These are phyloP conservation scores for Leptographium flavum DNA, from an alignment of 2,329 filamentous ascomycete genomes.

Conservation along the genomic window DNA sequence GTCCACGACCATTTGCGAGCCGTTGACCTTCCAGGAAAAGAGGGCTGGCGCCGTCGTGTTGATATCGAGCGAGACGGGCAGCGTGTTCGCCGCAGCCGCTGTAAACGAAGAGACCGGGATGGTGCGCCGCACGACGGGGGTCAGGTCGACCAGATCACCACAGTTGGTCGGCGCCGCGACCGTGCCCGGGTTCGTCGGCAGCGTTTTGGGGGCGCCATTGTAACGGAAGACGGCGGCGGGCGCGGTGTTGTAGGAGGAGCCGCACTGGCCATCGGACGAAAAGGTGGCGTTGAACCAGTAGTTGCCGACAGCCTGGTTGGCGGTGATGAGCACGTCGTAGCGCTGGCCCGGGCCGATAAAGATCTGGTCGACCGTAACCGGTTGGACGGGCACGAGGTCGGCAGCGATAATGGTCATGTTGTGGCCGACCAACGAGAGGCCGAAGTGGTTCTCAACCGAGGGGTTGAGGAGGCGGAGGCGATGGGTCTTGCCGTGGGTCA, in stretches of 20 bases:
- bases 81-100: neutral
- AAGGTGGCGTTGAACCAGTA: conserved; percentile 30
- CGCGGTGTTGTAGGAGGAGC: conserved; percentile 10
- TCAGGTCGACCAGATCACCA: conserved; percentile 1
- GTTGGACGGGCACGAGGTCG: conserved; percentile 35
- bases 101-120: neutral
- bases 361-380: conserved; percentile 29
- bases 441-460: conserved; percentile 33
- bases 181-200: conserved; percentile 13
- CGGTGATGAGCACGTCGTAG: conserved; percentile 30
- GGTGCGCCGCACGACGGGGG: conserved; percentile 4
- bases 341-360: conserved; percentile 32
- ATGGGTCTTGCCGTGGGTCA: conserved; percentile 28
- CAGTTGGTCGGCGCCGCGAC: neutral
- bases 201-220: conserved; percentile 9
- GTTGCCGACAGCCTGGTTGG: conserved; percentile 18
- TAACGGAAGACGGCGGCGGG: conserved; percentile 19
- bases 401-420: conserved; percentile 33
- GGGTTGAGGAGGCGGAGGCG: conserved; percentile 35
- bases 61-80: conserved; percentile 4
- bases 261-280: conserved; percentile 10
- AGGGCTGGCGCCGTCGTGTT: neutral
- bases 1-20: conserved; percentile 16
- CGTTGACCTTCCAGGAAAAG: conserved; percentile 13
- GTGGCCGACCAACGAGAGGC: conserved; percentile 34